These are phyloP conservation scores for Phytomonas sp. DNA, from an alignment of 208 protist genomes.

Conservation along the genomic window DNA sequence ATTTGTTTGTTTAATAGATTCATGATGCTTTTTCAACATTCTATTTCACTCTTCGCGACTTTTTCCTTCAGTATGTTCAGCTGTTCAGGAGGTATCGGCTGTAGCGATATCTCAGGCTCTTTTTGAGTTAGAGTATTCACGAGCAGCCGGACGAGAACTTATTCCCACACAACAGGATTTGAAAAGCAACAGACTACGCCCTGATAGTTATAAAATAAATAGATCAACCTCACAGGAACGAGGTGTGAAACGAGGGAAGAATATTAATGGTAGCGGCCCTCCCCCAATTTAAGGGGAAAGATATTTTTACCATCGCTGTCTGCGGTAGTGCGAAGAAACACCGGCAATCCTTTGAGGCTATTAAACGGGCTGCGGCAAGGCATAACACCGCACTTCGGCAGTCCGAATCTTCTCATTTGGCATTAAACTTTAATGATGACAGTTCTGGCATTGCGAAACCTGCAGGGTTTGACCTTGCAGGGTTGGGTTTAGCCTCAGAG, in stretches of 20 bases:
- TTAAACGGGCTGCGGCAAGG: conserved; percentile 21
- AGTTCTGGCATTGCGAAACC: neutral
- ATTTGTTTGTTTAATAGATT: neutral
- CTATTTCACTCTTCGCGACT: neutral
- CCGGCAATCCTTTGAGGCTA: conserved; percentile 61
- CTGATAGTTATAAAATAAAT: neutral
- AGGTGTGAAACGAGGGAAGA: neutral
- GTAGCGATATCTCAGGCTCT: neutral
- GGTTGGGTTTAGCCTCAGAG: neutral
- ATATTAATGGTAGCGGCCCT: neutral
- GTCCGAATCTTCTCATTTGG: neutral
- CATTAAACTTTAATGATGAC: neutral
- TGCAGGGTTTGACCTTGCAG: neutral
- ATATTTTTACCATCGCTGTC: conserved; percentile 32
- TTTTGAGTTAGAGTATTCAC: neutral
- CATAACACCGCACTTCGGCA: conserved; percentile 17
- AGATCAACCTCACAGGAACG: neutral
- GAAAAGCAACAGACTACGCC: neutral
- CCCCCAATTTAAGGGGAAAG: neutral
- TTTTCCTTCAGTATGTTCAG: neutral
- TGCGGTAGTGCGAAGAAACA: conserved; percentile 73
- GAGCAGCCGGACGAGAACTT: neutral
- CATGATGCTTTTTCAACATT: neutral
- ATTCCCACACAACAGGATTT: neutral
- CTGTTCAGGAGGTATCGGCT: neutral